Conservation (phyloP, 306 rosid species). For the Abrus precatorius region DNA sequence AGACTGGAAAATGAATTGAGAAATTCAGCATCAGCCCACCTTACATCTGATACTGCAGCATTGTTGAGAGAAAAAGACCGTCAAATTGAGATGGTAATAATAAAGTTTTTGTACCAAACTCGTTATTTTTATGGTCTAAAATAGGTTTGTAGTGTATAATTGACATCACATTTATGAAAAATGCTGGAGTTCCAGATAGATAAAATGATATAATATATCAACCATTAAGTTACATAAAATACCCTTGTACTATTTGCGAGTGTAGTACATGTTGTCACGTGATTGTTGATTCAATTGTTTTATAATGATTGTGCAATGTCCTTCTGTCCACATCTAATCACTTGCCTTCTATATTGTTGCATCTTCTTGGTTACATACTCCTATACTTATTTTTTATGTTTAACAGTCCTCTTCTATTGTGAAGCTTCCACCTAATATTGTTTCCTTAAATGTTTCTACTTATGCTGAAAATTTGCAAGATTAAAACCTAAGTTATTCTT, state of each 20-base stretch:
- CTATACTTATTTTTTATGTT: background rate
- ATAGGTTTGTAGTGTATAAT: conserved; percentile 19
- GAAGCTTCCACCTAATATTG: conserved; percentile 23
- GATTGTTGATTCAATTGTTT: conserved; percentile 36
- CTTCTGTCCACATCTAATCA: conserved; percentile 10
- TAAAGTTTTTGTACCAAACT: conserved; percentile 2
- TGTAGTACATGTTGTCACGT: background rate
- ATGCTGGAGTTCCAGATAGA: conserved; percentile 17
- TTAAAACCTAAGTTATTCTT: conserved; percentile 20
- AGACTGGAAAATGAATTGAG: conserved; percentile 82
- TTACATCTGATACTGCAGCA: conserved; percentile 58
- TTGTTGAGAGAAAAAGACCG: conserved; percentile 82
- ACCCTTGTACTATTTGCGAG: conserved; percentile 7
- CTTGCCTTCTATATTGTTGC: conserved; percentile 5
- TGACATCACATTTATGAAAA: background rate
- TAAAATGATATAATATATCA: conserved; percentile 21
- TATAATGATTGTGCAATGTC: conserved; percentile 18
- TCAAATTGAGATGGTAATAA: conserved; percentile 82
- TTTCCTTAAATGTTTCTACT: background rate
- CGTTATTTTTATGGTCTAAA: background rate
- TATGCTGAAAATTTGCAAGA: conserved; percentile 1
- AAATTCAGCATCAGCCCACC: conserved; percentile 57
- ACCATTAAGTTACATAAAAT: background rate
- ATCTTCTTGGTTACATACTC: conserved; percentile 1
- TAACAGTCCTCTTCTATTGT: conserved; percentile 1